These are phyloP conservation scores for Arachis stenosperma DNA, from an alignment of 306 rosid species.

Conservation along the genomic window DNA sequence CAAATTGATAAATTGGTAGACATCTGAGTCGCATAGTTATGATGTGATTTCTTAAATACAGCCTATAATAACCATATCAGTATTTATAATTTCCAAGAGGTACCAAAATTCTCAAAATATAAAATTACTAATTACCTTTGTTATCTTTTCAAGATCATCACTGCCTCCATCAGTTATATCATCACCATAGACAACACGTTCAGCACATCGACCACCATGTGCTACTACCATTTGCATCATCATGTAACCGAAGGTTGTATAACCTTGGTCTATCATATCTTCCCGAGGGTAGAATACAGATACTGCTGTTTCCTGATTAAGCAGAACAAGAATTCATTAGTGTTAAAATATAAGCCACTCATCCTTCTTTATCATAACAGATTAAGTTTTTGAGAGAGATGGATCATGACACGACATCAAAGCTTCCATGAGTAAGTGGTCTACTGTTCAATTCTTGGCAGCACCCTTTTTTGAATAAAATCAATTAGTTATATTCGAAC, in stretches of 20 bases:
- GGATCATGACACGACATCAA: no score
- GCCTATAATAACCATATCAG: background rate
- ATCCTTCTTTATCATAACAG: no score
- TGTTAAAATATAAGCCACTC: no score
- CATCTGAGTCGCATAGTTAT: background rate
- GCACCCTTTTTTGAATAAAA: no score
- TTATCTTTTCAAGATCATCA: slow-evolving; percentile 93
- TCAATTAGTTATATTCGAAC: no score
- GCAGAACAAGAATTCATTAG: slow-evolving; percentile 25
- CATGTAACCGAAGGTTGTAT: slow-evolving; percentile 93
- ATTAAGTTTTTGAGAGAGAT: no score
- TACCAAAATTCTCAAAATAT: slow-evolving; percentile 16
- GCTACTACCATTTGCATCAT: slow-evolving; percentile 98
- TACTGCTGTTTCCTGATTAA: slow-evolving; percentile 87
- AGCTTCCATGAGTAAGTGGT: no score
- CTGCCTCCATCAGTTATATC: slow-evolving; percentile 91
- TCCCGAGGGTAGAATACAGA: slow-evolving; percentile 94
- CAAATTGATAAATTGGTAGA: background rate
- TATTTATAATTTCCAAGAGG: slow-evolving; percentile 11
- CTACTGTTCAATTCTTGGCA: no score
- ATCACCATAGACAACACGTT: slow-evolving; percentile 73
- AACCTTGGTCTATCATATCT: slow-evolving; percentile 97
- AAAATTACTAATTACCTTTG: slow-evolving; percentile 59
- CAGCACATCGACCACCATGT: slow-evolving; percentile 97
- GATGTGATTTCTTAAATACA: slow-evolving; percentile 17